Conservation (phyloP, 108 stramenopile species). For the Skeletonema menzelii region DNA sequence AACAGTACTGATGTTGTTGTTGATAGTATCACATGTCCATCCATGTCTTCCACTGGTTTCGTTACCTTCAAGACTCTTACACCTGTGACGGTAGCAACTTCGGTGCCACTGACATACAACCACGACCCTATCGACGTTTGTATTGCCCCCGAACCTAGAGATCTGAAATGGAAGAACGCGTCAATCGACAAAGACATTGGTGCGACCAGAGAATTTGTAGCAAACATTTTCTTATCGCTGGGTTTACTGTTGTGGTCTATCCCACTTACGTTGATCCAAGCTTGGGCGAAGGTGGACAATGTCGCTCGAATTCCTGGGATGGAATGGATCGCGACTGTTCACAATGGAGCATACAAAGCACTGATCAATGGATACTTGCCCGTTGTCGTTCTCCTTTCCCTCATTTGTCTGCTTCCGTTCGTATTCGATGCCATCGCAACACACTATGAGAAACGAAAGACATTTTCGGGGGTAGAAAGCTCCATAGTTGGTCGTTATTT, state of each 20-base stretch:
- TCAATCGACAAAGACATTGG: slow-evolving; percentile 44
- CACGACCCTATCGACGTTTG: slow-evolving; percentile 40
- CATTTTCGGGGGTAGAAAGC: slow-evolving; percentile 50
- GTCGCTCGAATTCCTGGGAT: slow-evolving; percentile 46
- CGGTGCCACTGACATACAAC: slow-evolving; percentile 49
- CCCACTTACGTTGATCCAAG: slow-evolving; percentile 56
- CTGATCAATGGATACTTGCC: slow-evolving; percentile 64
- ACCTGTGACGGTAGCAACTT: slow-evolving; percentile 46
- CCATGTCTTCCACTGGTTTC: slow-evolving; percentile 61
- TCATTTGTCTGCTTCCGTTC: slow-evolving; percentile 54
- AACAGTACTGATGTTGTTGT: slow-evolving; percentile 48
- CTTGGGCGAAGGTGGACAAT: slow-evolving; percentile 51
- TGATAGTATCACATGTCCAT: slow-evolving; percentile 48
- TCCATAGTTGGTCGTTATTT: slow-evolving; percentile 48
- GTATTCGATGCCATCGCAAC: slow-evolving; percentile 48
- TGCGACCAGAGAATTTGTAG: slow-evolving; percentile 33
- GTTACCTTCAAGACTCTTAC: slow-evolving; percentile 60
- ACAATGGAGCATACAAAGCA: slow-evolving; percentile 26
- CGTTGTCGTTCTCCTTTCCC: slow-evolving; percentile 52
- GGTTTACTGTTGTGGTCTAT: slow-evolving; percentile 57
- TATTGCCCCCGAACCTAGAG: slow-evolving; percentile 55
- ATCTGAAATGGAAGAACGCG: slow-evolving; percentile 58
- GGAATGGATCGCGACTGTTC: slow-evolving; percentile 35
- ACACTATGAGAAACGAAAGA: slow-evolving; percentile 57
- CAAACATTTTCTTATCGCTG: slow-evolving; percentile 43